Conservation (phyloP, 805 yeast genomes). For the Clavispora santaluciae region DNA sequence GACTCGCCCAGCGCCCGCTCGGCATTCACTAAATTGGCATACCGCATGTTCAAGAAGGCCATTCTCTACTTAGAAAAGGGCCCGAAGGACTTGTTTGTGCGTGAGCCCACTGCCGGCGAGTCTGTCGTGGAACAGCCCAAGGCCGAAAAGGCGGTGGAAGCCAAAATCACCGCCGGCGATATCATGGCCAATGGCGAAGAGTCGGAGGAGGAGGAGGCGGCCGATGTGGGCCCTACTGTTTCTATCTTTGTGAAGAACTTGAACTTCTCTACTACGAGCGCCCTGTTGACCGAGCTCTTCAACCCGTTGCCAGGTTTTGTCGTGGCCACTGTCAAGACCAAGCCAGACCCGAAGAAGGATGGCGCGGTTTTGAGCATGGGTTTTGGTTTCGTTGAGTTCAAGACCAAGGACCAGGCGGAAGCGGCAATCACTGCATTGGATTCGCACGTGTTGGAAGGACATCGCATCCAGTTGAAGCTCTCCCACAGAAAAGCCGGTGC, state of each 20-base stretch:
- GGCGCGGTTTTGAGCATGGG: slow-evolving; percentile 87
- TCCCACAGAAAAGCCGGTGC: slow-evolving; percentile 67
- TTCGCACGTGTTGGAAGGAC: slow-evolving; percentile 81
- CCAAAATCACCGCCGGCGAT: slow-evolving; percentile 42
- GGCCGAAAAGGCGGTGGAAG: slow-evolving; percentile 35
- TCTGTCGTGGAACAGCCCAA: slow-evolving; percentile 15
- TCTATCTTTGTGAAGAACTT: slow-evolving; percentile 90
- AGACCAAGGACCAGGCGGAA: slow-evolving; percentile 70
- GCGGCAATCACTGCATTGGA: slow-evolving; percentile 70
- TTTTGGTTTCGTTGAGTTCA: slow-evolving; percentile 92
- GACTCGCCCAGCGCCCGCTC: slow-evolving; percentile 80
- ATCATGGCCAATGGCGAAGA: slow-evolving; percentile 25
- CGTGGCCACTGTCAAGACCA: slow-evolving; percentile 76
- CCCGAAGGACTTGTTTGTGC: slow-evolving; percentile 72
- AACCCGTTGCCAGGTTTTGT: slow-evolving; percentile 73
- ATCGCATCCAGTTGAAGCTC: slow-evolving; percentile 80
- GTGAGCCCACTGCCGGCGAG: slow-evolving; percentile 45
- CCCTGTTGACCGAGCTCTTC: slow-evolving; percentile 56
- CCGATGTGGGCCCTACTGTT: slow-evolving; percentile 65
- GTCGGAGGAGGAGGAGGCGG: slow-evolving; percentile 36
- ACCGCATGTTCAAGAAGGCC: slow-evolving; percentile 80
- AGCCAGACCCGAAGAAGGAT: slow-evolving; percentile 75
- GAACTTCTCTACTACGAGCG: slow-evolving; percentile 71
- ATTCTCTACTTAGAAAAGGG: slow-evolving; percentile 92
- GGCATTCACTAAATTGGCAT: slow-evolving; percentile 85